Percentiles rank a stretch among this genome's conserved stretches.
phyloP scores from a whole-genome alignment of 495 filamentous ascomycete genomes.

The Paragyromitra xinjiangensis region DNA sequence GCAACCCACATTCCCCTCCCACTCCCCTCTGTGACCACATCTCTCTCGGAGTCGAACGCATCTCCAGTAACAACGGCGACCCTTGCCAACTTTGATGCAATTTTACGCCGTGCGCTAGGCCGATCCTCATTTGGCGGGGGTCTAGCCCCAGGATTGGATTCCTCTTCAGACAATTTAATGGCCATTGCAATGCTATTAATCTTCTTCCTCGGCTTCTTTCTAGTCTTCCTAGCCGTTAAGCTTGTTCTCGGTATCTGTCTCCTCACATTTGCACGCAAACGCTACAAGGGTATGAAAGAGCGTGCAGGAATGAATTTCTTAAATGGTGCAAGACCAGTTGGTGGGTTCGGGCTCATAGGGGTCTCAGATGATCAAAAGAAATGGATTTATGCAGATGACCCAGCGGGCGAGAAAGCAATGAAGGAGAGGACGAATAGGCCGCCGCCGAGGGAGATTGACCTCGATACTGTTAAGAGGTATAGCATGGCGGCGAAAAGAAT shows the following conservation, averaged over 20 bases:
- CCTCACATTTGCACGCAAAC: conserved; percentile 73
- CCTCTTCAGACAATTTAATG: conserved; percentile 71
- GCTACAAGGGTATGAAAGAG: conserved; percentile 83
- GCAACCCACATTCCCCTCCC: conserved; percentile 81
- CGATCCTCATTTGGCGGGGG: conserved; percentile 64
- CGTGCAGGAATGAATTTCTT: conserved; percentile 67
- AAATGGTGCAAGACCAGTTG: conserved; percentile 75
- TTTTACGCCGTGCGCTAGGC: conserved; percentile 76
- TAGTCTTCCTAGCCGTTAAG: conserved; percentile 81
- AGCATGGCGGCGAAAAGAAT: conserved; percentile 94
- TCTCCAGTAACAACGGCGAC: conserved; percentile 76
- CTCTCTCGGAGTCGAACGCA: conserved; percentile 68
- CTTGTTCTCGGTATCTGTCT: conserved; percentile 84
- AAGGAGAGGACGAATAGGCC: conserved; percentile 66
- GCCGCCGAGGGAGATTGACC: conserved; percentile 64
- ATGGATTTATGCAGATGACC: conserved; percentile 88
- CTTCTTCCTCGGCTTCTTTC: conserved; percentile 79
- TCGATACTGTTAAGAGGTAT: conserved; percentile 80
- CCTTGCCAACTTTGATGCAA: conserved; percentile 75
- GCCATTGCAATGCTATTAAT: conserved; percentile 75
- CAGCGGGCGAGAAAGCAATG: conserved; percentile 71
- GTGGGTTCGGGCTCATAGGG: conserved; percentile 84
- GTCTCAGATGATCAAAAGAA: conserved; percentile 85
- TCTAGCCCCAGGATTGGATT: conserved; percentile 55
- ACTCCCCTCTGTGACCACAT: conserved; percentile 71